Evolutionary conservation across 176 grass and related monocot species (phyloP).

Genomic region (Ensete glaucum): DNA sequence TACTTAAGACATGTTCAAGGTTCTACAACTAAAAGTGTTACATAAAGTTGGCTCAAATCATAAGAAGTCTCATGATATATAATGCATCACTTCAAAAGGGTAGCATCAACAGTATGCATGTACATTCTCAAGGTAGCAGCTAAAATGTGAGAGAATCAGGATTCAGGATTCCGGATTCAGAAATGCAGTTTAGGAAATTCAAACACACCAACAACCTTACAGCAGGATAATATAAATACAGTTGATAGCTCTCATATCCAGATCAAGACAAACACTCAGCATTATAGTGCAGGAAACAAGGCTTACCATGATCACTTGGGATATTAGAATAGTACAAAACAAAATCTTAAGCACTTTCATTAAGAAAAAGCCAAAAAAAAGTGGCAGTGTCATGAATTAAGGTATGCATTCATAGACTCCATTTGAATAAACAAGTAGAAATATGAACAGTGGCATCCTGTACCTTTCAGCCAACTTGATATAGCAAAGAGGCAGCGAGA

Average conservation of each 20-base stretch:
- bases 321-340: no score
- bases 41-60: background rate
- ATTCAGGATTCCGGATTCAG: background rate
- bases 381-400: background rate
- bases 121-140: background rate
- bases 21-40: background rate
- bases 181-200: background rate
- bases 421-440: no score
- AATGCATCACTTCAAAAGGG: background rate
- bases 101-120: background rate
- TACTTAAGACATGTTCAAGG: background rate
- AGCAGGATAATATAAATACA: background rate
- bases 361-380: background rate
- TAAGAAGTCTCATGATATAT: background rate
- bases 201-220: background rate
- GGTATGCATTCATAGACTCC: background rate
- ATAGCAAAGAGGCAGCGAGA: constrained; percentile 83
- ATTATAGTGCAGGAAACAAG: background rate
- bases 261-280: background rate
- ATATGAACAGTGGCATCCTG: background rate
- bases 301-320: background rate
- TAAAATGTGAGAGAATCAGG: background rate
- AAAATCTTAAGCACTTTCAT: no score
- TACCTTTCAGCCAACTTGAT: constrained; percentile 85
- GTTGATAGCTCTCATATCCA: background rate